Conservation (phyloP, 768 basidiomycete genomes). For the Psilocybe cubensis region DNA sequence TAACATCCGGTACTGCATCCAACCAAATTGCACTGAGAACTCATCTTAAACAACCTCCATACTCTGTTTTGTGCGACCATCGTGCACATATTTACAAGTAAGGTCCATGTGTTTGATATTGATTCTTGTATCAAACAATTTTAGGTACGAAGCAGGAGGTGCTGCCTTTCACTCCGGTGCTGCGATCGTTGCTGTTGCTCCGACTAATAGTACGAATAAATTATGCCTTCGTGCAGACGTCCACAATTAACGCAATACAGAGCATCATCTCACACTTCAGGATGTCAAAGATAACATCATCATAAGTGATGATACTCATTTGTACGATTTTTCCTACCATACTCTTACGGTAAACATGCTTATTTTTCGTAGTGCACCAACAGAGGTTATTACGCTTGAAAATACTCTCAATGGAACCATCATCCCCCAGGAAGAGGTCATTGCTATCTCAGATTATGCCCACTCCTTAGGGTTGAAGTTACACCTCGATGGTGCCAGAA, state of each 20-base stretch:
- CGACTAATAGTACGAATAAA: slow-evolving; percentile 56
- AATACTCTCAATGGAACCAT: slow-evolving; percentile 95
- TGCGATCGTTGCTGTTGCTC: slow-evolving; percentile 62
- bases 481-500: slow-evolving; percentile 92
- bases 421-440: slow-evolving; percentile 86
- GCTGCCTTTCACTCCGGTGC: slow-evolving; percentile 82
- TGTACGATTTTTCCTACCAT: slow-evolving; percentile 45
- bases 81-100: slow-evolving; percentile 85
- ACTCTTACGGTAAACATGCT: not conserved
- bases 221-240: not conserved
- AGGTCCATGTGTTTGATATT: slow-evolving; percentile 9
- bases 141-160: slow-evolving; percentile 88
- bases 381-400: slow-evolving; percentile 84
- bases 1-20: slow-evolving; percentile 88
- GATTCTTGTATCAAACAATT: not conserved
- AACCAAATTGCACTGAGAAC: slow-evolving; percentile 88
- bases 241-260: slow-evolving; percentile 36
- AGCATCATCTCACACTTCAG: slow-evolving; percentile 78
- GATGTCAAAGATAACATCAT: slow-evolving; percentile 73
- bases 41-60: slow-evolving; percentile 89
- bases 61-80: slow-evolving; percentile 85
- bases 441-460: slow-evolving; percentile 79
- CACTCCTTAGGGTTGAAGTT: slow-evolving; percentile 72
- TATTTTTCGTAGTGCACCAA: slow-evolving; percentile 62
- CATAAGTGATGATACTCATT: slow-evolving; percentile 65